Evolutionary conservation across 2,329 filamentous ascomycete genomes (phyloP), one percentile per base, ranked within the genome.

Genomic region (Chrysoporthe deuterocubensis): DNA sequence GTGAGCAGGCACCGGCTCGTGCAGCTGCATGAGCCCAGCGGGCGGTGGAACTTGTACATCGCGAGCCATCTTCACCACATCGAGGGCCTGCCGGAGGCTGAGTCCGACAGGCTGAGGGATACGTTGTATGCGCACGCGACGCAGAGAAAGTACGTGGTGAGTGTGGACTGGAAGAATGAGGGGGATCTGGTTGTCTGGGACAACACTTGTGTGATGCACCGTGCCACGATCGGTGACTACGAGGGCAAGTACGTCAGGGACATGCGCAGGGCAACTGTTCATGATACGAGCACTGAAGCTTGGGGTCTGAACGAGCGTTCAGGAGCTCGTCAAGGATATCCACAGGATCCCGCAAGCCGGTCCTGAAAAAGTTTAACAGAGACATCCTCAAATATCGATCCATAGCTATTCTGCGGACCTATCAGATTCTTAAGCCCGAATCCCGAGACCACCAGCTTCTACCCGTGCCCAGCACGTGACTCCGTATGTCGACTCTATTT

Each of bases 21-120:
- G 0, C 82, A 84, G 71, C 72, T 64, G 4, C 83, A 85, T 60
- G 54, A 43, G 59, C 76, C 79, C 0, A 79, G 75, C 9, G 79
- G 79, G 2, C 73, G 82, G 2, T 80, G 76, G 76, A 84, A 81
- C 63, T 57, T 85, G 18, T 84, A 84, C 68, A 75, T 84, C 40
- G 79, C 81, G 0, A 74, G 76, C 5, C 80, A 84, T 69, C 75
- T 78, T 9, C 81, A 83, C 70, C 81, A 82, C 67, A 76, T 84
- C 42, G 81, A 83, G 66, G 74, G 74, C 26, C 26, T 26, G 26
- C 42, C 66, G 44, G 52, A 74, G 13, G 73, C 76, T 56, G 73
- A 80, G 67, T 78, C 76, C 0, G 68, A 71, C 16, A 71, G 72
- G 32, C 67, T 82, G 34, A 73, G 82, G 37, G 37, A 63, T 14